Evolutionary conservation across 768 basidiomycete species (phyloP), one percentile per base, ranked within the genome.

Genomic region (Filobasidium floriforme): DNA sequence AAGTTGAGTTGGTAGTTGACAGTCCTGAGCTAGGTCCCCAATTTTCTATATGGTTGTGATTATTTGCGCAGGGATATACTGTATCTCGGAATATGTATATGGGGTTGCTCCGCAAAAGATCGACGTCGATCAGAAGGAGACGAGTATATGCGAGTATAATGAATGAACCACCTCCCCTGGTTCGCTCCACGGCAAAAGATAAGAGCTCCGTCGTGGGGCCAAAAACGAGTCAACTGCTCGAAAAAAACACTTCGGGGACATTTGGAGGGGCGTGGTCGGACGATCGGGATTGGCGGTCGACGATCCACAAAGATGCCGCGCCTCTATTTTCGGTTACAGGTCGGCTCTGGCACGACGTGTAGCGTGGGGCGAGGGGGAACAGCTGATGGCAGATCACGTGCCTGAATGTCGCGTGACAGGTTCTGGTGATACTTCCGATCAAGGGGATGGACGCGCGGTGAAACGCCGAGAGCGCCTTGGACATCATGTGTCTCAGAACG

Each of bases 211-310:
- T 5, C 5, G 22, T 49, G 46, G 46, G 22, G 46, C 46, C 46
- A 49, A 22, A 22, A 14, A 22, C 46, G 18, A 49, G 46, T 22
- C 46, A 49, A 49, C 4, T 15, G 3, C 15, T 15, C 15, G 22
- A 22, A 49, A 49, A 49, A 49, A 49, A n/a, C n/a, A n/a, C n/a
- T 5, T 15, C 15, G 46, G 46, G 14, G 46, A 15, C 15, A 49
- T 2, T 22, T 6, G 22, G 3, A 5, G 18, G 46, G 18, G 46
- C 46, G 46, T 49, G 46, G 18, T 49, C 46, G 15, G 18, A 5
- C 32, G 46, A 18, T 49, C 46, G 46, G 46, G 22, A 49, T 49
- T 49, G 46, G 46, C 46, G 46, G 46, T 49, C 46, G 43, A 49
- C 46, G 46, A 14, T n/a, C n/a, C n/a, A 12, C 18, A 49, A 12